phyloP scores from a whole-genome alignment of 371 early-diverging fungal genomes.

The Mucor saturninus region DNA sequence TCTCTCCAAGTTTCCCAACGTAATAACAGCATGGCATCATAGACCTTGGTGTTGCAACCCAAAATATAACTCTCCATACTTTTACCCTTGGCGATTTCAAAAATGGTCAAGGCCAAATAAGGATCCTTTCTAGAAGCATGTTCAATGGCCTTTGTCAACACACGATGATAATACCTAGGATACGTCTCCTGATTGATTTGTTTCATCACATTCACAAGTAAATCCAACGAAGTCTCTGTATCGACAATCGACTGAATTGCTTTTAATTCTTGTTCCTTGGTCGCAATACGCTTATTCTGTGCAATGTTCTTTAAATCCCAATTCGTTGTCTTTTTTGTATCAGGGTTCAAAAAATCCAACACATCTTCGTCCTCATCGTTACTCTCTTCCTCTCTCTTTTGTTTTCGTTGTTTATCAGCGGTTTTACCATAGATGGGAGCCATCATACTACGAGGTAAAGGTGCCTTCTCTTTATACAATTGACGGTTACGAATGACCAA shows the following conservation, averaged over 20 bases:
- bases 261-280: slow-evolving; percentile 22
- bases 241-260: slow-evolving; percentile 12
- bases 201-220: slow-evolving; percentile 13
- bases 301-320: slow-evolving; percentile 2
- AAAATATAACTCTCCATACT: slow-evolving; percentile 44
- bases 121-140: slow-evolving; percentile 43
- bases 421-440: slow-evolving; percentile 17
- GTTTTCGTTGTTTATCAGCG: background rate
- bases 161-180: slow-evolving; percentile 37
- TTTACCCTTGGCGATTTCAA: slow-evolving; percentile 45
- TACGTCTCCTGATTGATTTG: slow-evolving; percentile 22
- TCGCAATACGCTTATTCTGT: slow-evolving; percentile 5
- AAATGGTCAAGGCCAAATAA: slow-evolving; percentile 52
- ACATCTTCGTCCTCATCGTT: slow-evolving; percentile 3
- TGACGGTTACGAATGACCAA: slow-evolving; percentile 16
- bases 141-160: slow-evolving; percentile 39
- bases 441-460: slow-evolving; percentile 27
- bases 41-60: slow-evolving; percentile 48
- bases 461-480: slow-evolving; percentile 26
- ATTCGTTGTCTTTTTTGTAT: background rate
- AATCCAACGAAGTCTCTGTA: slow-evolving; percentile 6
- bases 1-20: slow-evolving; percentile 48
- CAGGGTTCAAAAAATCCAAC: slow-evolving; percentile 5
- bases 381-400: background rate
- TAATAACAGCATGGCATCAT: slow-evolving; percentile 38